Percentiles rank a stretch among this genome's conserved stretches.
Evolutionary conservation across 225 moss, liverwort and hornwort species (phyloP).

Genomic region (Lunularia cruciata): DNA sequence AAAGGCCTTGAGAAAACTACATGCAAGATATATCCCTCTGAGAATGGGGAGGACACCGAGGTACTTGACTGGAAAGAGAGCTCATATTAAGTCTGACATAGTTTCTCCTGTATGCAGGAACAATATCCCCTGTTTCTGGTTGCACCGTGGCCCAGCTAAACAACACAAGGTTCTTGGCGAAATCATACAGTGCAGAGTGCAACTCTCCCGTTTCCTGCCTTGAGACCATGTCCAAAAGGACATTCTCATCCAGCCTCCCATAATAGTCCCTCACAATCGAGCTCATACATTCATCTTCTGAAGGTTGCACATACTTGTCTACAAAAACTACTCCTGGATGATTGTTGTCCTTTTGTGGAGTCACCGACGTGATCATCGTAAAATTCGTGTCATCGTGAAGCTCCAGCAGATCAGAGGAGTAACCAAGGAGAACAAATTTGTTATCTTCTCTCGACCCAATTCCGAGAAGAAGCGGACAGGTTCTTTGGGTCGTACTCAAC

Average conservation of each 20-base stretch:
- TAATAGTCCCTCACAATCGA: constrained; percentile 41
- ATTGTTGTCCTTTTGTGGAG: constrained; percentile 3
- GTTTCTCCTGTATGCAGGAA: constrained; percentile 48
- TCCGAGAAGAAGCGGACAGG: constrained; percentile 48
- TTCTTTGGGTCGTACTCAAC: constrained; percentile 25
- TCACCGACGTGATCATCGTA: constrained; percentile 40
- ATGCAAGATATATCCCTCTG: constrained; percentile 9
- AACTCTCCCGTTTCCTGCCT: constrained; percentile 45
- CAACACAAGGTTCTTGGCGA: constrained; percentile 32
- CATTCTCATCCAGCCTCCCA: constrained; percentile 36
- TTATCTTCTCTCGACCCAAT: constrained; percentile 44
- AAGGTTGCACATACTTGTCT: constrained; percentile 56
- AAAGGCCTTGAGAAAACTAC: constrained; percentile 9
- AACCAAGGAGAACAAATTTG: constrained; percentile 42
- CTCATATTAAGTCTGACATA: constrained; percentile 47
- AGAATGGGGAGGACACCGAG: constrained; percentile 23
- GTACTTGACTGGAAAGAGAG: constrained; percentile 31
- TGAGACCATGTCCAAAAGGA: constrained; percentile 47
- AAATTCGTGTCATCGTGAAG: constrained; percentile 49
- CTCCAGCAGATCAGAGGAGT: constrained; percentile 37
- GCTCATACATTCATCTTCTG: constrained; percentile 49
- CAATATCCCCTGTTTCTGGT: constrained; percentile 28
- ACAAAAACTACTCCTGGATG: constrained; percentile 47
- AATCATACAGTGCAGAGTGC: constrained; percentile 52
- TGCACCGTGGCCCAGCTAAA: constrained; percentile 49